Evolutionary conservation across 371 early-diverging fungal species (phyloP), one percentile per base, ranked within the genome.

Genomic region (Apophysomyces sp.): DNA sequence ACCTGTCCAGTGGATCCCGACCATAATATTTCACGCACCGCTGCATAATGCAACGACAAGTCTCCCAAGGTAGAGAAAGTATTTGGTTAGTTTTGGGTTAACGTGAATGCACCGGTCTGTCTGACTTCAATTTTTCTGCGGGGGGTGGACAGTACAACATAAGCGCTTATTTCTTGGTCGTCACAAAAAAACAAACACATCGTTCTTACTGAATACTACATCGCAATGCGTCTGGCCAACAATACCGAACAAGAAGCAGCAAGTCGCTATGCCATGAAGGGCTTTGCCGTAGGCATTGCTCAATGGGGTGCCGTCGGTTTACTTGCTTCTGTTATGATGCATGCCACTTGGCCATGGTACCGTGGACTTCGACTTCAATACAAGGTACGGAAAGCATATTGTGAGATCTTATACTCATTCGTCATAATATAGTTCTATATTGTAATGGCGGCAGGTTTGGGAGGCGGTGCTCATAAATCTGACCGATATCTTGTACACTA

Each of bases 261-360:
- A 24, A 58, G 74, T 55, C 57, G 60, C 13, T 72, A 82, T 66
- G 79, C 82, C 58, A 82, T 82, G 82, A 82, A 82, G 55, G 82
- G 82, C 2, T 82, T 78, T 54, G 73, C 73, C 26, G 68, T 82
- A 61, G 82, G 82, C 34, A 57, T 64, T 8, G 76, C 77, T 9
- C 77, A 82, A 60, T 82, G 82, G 82, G 82, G 69, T 26, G 68
- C 74, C 55, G 78, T 82, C n/a, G 82, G 82, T 63, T 26, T 82
- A 0, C 73, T 78, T 56, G 79, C 74, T 26, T 77, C 82, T 13
- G 77, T 73, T 28, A 55, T 77, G 11, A 63, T 72, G 40, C 76
- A 79, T 51, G 66, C 77, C 15, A 75, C 76, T 29, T 62, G 72
- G 57, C 82, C 82, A 40, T 75, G 82, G 74, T 82, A 77, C 52